A percentile compares a stretch with the other conserved stretches of the same genome.
These are phyloP conservation scores for Euphorbia schlechtendalii DNA, from an alignment of 441 rosid genomes.

Conservation along the genomic window DNA sequence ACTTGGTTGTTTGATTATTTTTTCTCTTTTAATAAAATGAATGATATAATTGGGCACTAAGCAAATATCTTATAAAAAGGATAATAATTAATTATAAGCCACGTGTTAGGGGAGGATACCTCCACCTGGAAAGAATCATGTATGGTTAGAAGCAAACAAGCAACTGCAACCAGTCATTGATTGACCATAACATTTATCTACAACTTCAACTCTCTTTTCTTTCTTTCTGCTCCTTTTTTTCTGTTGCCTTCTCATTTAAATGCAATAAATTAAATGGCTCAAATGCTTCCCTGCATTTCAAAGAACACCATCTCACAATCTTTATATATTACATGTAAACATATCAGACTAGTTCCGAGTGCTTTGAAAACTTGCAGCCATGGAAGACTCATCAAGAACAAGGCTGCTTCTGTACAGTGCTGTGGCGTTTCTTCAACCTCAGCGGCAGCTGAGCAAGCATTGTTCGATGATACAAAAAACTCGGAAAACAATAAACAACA, in stretches of 20 bases:
- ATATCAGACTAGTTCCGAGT: neutral
- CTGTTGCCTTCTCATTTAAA: neutral
- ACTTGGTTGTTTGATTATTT: no score
- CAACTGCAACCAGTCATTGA: no score
- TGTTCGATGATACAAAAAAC: neutral
- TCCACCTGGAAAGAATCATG: no score
- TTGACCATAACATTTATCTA: no score
- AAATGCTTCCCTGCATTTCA: slow-evolving; percentile 12
- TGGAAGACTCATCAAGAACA: neutral
- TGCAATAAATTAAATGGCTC: slow-evolving; percentile 11
- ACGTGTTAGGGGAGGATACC: no score
- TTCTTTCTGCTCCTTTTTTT: neutral
- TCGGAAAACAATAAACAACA: slow-evolving; percentile 10
- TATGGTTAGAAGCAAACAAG: no score
- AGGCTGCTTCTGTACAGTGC: slow-evolving; percentile 10
- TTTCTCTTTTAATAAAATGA: no score
- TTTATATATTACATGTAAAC: neutral
- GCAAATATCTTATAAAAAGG: no score
- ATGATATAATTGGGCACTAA: no score
- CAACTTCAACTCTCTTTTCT: no score
- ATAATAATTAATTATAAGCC: no score
- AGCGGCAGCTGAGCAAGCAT: slow-evolving; percentile 11
- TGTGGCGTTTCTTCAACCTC: slow-evolving; percentile 15
- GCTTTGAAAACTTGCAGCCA: neutral
- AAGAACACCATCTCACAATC: neutral